phyloP scores from a whole-genome alignment of 2,329 filamentous ascomycete species.

The Arthrobotrys musiformis region DNA sequence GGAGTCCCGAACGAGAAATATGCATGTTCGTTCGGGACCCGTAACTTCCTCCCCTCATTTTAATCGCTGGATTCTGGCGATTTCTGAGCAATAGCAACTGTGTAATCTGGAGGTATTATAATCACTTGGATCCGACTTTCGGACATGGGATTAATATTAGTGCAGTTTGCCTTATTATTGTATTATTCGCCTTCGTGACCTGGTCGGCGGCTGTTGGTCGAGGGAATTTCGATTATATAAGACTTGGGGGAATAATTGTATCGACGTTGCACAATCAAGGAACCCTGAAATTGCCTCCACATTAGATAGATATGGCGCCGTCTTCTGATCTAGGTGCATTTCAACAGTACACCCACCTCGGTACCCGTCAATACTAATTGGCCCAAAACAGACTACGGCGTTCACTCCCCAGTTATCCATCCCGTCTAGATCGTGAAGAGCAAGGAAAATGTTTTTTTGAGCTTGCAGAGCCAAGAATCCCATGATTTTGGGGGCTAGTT shows the following conservation, averaged over 20 bases:
- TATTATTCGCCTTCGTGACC: too few relatives aligned
- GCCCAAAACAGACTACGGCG: not conserved
- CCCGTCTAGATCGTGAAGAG: not conserved
- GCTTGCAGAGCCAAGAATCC: slow-evolving; percentile 1
- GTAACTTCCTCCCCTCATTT: too few relatives aligned
- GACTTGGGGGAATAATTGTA: not conserved
- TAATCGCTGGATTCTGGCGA: too few relatives aligned
- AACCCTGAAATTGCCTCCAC: not conserved
- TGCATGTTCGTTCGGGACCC: too few relatives aligned
- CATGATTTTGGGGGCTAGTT: not conserved
- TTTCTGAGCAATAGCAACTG: too few relatives aligned
- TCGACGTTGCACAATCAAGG: not conserved
- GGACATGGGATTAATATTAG: too few relatives aligned
- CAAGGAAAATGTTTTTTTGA: not conserved
- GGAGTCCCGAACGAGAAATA: not conserved
- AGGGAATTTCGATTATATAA: too few relatives aligned
- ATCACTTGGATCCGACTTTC: too few relatives aligned
- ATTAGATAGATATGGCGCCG: not conserved
- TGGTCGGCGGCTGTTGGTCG: too few relatives aligned
- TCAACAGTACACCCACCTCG: not conserved
- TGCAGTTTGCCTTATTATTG: too few relatives aligned
- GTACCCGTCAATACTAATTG: not conserved
- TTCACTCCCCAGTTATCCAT: too few relatives aligned
- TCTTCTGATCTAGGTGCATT: not conserved
- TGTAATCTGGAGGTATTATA: too few relatives aligned